Conservation (phyloP, 345 rosid species). For the Clausena lansium region DNA sequence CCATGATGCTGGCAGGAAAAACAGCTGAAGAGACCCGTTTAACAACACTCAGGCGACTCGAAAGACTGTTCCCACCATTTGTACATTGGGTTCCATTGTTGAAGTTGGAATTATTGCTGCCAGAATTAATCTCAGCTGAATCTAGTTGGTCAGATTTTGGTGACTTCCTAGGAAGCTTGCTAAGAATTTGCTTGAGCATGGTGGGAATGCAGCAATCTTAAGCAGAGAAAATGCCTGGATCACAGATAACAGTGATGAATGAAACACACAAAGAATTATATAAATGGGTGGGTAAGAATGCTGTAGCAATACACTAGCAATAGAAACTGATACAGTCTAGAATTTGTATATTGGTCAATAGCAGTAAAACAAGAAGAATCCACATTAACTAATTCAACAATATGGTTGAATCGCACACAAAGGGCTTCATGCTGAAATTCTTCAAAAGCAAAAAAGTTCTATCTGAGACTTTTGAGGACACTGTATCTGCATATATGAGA, state of each 20-base stretch:
- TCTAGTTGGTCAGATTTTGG: slow-evolving; percentile 45
- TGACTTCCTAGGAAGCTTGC: slow-evolving; percentile 70
- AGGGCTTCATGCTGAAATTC: slow-evolving; percentile 1
- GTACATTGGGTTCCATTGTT: slow-evolving; percentile 51
- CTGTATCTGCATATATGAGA: neutral
- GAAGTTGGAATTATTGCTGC: slow-evolving; percentile 32
- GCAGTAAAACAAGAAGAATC: slow-evolving; percentile 5
- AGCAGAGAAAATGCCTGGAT: slow-evolving; percentile 27
- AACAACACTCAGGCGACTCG: slow-evolving; percentile 70
- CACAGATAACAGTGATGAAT: slow-evolving; percentile 4
- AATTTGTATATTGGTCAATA: neutral
- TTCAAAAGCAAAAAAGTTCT: slow-evolving; percentile 1
- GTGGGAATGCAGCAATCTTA: slow-evolving; percentile 28
- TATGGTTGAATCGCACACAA: neutral
- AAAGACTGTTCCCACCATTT: slow-evolving; percentile 51
- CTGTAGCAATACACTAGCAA: neutral
- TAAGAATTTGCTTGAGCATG: slow-evolving; percentile 80
- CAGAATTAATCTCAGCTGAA: slow-evolving; percentile 40
- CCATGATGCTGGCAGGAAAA: slow-evolving; percentile 71
- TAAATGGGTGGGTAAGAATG: neutral
- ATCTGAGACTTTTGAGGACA: neutral
- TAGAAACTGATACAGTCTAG: neutral
- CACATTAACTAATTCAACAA: slow-evolving; percentile 8
- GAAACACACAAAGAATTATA: neutral
- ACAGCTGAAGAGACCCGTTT: slow-evolving; percentile 81